A percentile compares a stretch with the other conserved stretches of the same genome.
These are phyloP conservation scores for Calonectria crousiana DNA, from an alignment of 2,329 filamentous ascomycete species.

Conservation along the genomic window DNA sequence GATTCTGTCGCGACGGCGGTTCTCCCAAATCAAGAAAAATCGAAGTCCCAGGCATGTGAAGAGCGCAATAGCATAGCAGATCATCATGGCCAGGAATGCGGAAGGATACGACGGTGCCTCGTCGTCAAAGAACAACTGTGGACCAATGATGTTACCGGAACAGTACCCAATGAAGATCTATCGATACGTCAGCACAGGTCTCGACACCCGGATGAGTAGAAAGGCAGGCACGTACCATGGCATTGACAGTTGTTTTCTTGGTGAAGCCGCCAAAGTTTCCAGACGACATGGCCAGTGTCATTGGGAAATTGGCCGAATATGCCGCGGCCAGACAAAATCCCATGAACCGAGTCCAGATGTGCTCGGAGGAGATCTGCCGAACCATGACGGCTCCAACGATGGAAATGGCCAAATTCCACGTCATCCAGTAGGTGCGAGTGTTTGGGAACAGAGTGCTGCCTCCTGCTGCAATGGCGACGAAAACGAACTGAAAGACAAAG, in stretches of 20 bases:
- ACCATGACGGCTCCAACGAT: conserved; percentile 41
- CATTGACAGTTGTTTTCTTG: conserved; percentile 71
- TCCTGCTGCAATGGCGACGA: conserved; percentile 38
- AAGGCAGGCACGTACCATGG: conserved; percentile 49
- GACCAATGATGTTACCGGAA: conserved; percentile 70
- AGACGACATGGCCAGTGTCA: conserved; percentile 68
- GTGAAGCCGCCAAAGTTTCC: conserved; percentile 73
- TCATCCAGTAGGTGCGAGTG: conserved; percentile 44
- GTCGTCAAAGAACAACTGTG: conserved; percentile 68
- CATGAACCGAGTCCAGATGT: conserved; percentile 43
- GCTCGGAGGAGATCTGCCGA: conserved; percentile 29
- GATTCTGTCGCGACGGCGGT: conserved; percentile 59
- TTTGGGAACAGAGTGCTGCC: conserved; percentile 40
- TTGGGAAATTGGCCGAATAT: conserved; percentile 55
- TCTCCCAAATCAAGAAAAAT: conserved; percentile 63
- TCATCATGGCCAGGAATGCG: conserved; percentile 71
- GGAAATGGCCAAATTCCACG: conserved; percentile 30
- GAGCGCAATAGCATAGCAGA: conserved; percentile 67
- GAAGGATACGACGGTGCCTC: conserved; percentile 72
- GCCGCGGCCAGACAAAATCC: conserved; percentile 65
- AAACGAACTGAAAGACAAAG: conserved; percentile 38
- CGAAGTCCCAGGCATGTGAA: conserved; percentile 57
- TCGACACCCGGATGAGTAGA: no score
- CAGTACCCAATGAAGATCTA: conserved; percentile 69
- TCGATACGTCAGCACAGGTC: conserved; percentile 39